Conservation (phyloP, 2,329 filamentous ascomycete genomes). For the Verticillium longisporum region DNA sequence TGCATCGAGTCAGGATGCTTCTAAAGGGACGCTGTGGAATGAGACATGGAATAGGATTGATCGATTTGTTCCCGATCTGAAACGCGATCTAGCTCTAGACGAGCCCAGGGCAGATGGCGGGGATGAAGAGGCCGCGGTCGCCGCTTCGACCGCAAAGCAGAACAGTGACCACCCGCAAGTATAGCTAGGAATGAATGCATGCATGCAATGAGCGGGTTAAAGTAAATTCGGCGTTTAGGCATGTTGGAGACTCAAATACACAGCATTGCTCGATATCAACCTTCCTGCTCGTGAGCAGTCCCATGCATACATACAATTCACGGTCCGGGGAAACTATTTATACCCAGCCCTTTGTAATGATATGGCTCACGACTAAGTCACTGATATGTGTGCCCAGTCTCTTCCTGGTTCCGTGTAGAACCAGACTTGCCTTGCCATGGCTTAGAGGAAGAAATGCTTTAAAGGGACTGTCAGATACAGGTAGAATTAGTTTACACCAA, state of each 20-base stretch:
- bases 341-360: too few relatives aligned
- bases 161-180: not conserved
- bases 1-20: constrained; percentile 52
- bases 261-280: not conserved
- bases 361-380: too few relatives aligned
- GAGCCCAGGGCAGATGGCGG: constrained; percentile 17
- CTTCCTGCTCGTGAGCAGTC: not conserved
- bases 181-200: not conserved
- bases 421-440: too few relatives aligned
- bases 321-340: too few relatives aligned
- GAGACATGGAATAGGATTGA: constrained; percentile 63
- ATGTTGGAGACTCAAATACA: not conserved
- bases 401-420: too few relatives aligned
- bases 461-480: too few relatives aligned
- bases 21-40: constrained; percentile 49
- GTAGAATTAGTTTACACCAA: too few relatives aligned
- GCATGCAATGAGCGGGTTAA: not conserved
- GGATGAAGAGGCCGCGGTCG: not conserved
- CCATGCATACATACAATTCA: too few relatives aligned
- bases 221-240: not conserved
- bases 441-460: too few relatives aligned
- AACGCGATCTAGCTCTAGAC: constrained; percentile 49
- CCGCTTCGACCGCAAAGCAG: not conserved
- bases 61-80: constrained; percentile 55
- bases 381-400: too few relatives aligned